Evolutionary conservation across 352 stramenopile species (phyloP), one percentile per base, ranked within the genome.

Genomic region (Pythium scleroteichum): DNA sequence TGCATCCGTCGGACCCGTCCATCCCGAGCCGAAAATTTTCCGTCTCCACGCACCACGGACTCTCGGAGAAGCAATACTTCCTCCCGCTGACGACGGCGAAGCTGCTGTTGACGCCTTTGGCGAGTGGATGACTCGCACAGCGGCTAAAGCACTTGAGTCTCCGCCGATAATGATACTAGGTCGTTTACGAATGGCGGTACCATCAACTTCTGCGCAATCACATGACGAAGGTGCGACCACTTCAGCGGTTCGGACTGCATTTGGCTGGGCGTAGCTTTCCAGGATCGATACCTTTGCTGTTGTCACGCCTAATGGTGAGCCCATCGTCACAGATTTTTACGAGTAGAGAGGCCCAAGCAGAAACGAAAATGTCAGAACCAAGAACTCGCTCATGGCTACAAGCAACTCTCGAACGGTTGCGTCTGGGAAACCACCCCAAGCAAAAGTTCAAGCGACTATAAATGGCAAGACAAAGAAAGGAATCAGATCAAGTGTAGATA

Each of bases 401-500:
- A n/a, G n/a, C n/a, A 35, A 35, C 42, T 24, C 42, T 27, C 42
- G n/a, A 24, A 14, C 5, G 14, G 10, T 41, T 35, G 8, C 7
- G 41, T 53, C 3, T 20, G n/a, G n/a, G 19, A 41, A 40, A 33
- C 46, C 4, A 22, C 42, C 26, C n/a, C 5, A 35, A 35, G 29
- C 10, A 5, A 10, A 10, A 35, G 29, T 35, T 35, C 29, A 10
- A 35, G 5, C 29, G 29, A 35, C 29, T 35, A 35, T 35, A 35
- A 35, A 35, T 35, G 29, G 29, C 29, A 35, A 35, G 10, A 35
- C 29, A 35, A 35, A 35, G 5, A 35, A 35, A 44, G 49, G 67
- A 71, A 72, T 75, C 68, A 64, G 63, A 69, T 75, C 68, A 75
- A 75, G 68, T 75, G 68, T 75, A 75, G 68, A 71, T 62, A 59